Percentiles rank a stretch among this genome's conserved stretches.
Conservation (phyloP, 495 filamentous ascomycete species). For the Thermochaetoides thermophila region DNA sequence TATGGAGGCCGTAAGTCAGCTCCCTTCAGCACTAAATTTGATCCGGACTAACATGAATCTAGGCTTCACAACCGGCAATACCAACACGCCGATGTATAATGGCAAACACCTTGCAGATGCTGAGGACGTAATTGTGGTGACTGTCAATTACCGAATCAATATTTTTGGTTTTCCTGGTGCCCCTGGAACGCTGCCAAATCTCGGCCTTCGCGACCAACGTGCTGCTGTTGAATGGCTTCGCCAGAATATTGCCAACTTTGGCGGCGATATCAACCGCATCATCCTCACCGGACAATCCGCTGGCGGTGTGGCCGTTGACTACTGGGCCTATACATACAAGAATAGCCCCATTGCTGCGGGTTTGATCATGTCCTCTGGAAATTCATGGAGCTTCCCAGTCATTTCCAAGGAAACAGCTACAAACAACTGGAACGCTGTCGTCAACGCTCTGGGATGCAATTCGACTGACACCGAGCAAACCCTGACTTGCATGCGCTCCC, state of each 20-base stretch:
- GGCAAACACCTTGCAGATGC: constrained; percentile 15
- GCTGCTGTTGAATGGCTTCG: constrained; percentile 20
- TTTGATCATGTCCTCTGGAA: constrained; percentile 40
- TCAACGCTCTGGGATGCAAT: constrained; percentile 18
- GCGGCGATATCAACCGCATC: constrained; percentile 17
- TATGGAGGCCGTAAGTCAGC: constrained; percentile 20
- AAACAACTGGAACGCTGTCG: constrained; percentile 24
- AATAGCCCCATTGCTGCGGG: constrained; percentile 30
- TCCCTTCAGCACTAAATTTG: neutral
- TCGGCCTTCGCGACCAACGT: constrained; percentile 19
- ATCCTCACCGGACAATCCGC: constrained; percentile 9
- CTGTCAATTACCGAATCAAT: constrained; percentile 16
- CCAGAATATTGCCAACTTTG: constrained; percentile 39
- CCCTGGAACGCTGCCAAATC: constrained; percentile 10
- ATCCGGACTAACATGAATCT: constrained; percentile 4
- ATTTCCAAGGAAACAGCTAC: constrained; percentile 19
- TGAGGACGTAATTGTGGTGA: constrained; percentile 20
- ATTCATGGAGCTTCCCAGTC: constrained; percentile 24
- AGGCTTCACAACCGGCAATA: constrained; percentile 37
- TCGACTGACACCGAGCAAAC: constrained; percentile 25
- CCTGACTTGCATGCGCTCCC: constrained; percentile 30
- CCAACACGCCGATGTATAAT: constrained; percentile 13
- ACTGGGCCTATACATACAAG: constrained; percentile 34
- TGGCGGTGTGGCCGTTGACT: constrained; percentile 29
- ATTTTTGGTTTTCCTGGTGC: constrained; percentile 15